These are phyloP conservation scores for Aurinia saxatilis DNA, from an alignment of 345 rosid species.

Conservation along the genomic window DNA sequence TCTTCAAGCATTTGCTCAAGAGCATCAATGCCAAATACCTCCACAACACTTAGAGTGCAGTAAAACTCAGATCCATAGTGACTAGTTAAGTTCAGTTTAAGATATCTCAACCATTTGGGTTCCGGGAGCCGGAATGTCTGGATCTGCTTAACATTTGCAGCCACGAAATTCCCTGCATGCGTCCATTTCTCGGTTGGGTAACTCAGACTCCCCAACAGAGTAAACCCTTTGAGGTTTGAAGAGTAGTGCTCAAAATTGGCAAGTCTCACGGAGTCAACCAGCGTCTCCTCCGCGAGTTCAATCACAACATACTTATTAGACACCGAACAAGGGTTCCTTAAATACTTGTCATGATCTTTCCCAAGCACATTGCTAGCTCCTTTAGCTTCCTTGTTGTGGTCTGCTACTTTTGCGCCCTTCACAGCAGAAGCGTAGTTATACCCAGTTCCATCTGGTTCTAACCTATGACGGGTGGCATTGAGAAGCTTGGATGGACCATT, in stretches of 20 bases:
- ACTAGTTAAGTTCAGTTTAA: constrained; percentile 59
- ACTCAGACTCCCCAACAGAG: constrained; percentile 66
- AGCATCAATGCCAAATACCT: constrained; percentile 88
- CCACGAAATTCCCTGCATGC: constrained; percentile 51
- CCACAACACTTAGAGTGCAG: constrained; percentile 78
- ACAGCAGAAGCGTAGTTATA: constrained; percentile 75
- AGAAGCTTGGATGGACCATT: constrained; percentile 42
- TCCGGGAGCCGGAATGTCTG: constrained; percentile 71
- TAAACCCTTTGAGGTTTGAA: constrained; percentile 75
- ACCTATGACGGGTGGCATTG: constrained; percentile 71
- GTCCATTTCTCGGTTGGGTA: constrained; percentile 72
- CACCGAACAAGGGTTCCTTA: constrained; percentile 82
- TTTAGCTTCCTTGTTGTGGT: constrained; percentile 85
- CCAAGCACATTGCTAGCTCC: constrained; percentile 83
- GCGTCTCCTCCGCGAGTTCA: constrained; percentile 80
- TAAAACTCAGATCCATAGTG: constrained; percentile 96
- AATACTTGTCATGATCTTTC: constrained; percentile 72
- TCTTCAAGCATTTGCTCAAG: constrained; percentile 94
- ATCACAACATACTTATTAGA: constrained; percentile 67
- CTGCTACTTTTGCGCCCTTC: constrained; percentile 85
- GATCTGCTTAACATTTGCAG: constrained; percentile 66
- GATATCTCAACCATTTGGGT: constrained; percentile 90
- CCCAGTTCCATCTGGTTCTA: constrained; percentile 81
- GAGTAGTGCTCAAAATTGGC: constrained; percentile 92
- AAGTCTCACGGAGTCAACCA: constrained; percentile 78